Percentiles rank a stretch among this genome's conserved stretches.
Conservation (phyloP, 345 rosid species). For the Acer campestre region DNA sequence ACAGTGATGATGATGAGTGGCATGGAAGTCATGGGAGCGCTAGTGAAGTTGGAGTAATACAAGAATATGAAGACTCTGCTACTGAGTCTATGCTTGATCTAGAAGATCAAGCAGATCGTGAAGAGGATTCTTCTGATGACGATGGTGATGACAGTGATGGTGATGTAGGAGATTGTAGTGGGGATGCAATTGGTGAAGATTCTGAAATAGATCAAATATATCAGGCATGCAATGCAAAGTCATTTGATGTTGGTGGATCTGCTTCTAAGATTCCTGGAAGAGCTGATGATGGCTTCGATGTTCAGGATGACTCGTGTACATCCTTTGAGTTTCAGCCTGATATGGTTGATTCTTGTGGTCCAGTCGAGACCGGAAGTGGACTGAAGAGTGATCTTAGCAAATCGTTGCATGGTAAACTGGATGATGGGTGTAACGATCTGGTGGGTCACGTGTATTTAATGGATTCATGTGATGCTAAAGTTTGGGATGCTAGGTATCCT, state of each 20-base stretch:
- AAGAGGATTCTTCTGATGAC: constrained; percentile 21
- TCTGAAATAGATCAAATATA: constrained; percentile 15
- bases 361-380: constrained; percentile 22
- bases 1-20: constrained; percentile 90
- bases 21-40: constrained; percentile 36
- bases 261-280: constrained; percentile 24
- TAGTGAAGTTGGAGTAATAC: constrained; percentile 27
- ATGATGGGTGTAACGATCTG: constrained; percentile 38
- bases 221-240: neutral
- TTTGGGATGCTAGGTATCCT: constrained; percentile 41
- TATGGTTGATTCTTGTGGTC: constrained; percentile 21
- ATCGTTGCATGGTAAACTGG: constrained; percentile 24
- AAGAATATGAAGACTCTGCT: constrained; percentile 60
- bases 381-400: constrained; percentile 21
- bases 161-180: constrained; percentile 21
- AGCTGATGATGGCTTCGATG: constrained; percentile 27
- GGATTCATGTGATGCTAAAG: constrained; percentile 46
- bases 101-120: constrained; percentile 21
- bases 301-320: constrained; percentile 49
- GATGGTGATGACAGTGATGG: constrained; percentile 33
- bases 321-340: constrained; percentile 46
- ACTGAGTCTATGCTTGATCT: constrained; percentile 45
- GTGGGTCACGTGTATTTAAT: constrained; percentile 39
- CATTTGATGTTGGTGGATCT: constrained; percentile 15
- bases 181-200: constrained; percentile 6